Conservation (phyloP, 495 filamentous ascomycete species). For the Aeminium ludgeri region DNA sequence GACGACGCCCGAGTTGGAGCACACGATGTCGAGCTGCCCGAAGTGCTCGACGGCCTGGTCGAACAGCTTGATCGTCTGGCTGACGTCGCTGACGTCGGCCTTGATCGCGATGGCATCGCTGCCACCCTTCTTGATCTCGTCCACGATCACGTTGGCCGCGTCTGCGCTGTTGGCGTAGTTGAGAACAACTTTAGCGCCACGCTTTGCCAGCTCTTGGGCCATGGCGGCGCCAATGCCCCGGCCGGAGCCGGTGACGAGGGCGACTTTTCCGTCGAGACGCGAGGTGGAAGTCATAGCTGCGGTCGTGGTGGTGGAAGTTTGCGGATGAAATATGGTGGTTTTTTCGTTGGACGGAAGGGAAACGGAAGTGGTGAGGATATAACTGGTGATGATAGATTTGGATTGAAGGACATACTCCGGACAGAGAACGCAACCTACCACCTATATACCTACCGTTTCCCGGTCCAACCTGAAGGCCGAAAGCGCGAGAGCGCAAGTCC, state of each 20-base stretch:
- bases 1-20: conserved; percentile 40
- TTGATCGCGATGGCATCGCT: conserved; percentile 32
- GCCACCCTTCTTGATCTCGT: conserved; percentile 29
- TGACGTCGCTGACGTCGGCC: conserved; percentile 34
- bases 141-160: conserved; percentile 31
- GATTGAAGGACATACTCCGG: too few species aligned
- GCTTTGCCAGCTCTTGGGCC: conserved; percentile 28
- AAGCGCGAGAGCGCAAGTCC: too few species aligned
- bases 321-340: too few species aligned
- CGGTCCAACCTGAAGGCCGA: too few species aligned
- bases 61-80: conserved; percentile 31
- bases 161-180: conserved; percentile 31
- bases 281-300: conserved; percentile 12
- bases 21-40: conserved; percentile 32
- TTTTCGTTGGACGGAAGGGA: not conserved
- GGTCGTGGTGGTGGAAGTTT: not conserved
- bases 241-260: conserved; percentile 30
- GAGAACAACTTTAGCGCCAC: conserved; percentile 31
- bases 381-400: too few species aligned
- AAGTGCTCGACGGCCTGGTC: conserved; percentile 28
- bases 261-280: conserved; percentile 30
- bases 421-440: too few species aligned
- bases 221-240: conserved; percentile 30
- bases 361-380: not conserved
- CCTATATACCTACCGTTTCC: too few species aligned